Base-by-base conservation (phyloP, 345 rosid species). In the Draba incana region DNA sequence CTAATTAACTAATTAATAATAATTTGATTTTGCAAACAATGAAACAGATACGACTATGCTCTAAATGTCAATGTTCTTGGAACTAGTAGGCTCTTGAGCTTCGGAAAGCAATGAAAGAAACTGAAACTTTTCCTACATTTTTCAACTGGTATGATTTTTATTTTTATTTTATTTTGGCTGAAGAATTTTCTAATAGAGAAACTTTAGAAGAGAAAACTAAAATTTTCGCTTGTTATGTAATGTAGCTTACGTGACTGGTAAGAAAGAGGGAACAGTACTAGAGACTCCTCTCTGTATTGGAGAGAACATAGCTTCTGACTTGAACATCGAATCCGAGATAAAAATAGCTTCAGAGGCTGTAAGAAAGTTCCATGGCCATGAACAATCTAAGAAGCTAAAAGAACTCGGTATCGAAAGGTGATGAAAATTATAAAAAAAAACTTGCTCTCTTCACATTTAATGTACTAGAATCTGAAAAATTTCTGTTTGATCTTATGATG, bases 161-260 rank as follows among this genome's bases (percentile, higher is more conserved):
- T 31, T 1, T 5, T 4, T 5, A 5, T 31, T 31, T 31, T 5
- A 30, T 20, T 61, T 43, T 52, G 68, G 5, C 38, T n/a, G n/a
- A n/a, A n/a, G n/a, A n/a, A n/a, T 66, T 3, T 64, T 76, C 57
- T 75, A n/a, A 3, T 71, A 71, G 6, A 52, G 35, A 51, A 52
- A n/a, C n/a, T n/a, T 3, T 4, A 5, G 4, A 4, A 30, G 4
- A 30, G 1, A 7, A 55, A 10, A 55, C 41, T 51, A n/a, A 48
- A 12, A 27, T 3, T n/a, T 10, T 35, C 0, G 1, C 55, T 37
- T 64, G 27, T 39, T 54, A 46, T 58, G 4, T 67, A n/a, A n/a
- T n/a, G n/a, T n/a, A 75, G 95, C 97, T 64, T 90, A 79, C 49
- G 95, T 85, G 8, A 80, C 81, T 3, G 89, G 89, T 1, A 88